Conservation (phyloP, 371 early-diverging fungal genomes). For the Thermomucor indicae-seudaticae region DNA sequence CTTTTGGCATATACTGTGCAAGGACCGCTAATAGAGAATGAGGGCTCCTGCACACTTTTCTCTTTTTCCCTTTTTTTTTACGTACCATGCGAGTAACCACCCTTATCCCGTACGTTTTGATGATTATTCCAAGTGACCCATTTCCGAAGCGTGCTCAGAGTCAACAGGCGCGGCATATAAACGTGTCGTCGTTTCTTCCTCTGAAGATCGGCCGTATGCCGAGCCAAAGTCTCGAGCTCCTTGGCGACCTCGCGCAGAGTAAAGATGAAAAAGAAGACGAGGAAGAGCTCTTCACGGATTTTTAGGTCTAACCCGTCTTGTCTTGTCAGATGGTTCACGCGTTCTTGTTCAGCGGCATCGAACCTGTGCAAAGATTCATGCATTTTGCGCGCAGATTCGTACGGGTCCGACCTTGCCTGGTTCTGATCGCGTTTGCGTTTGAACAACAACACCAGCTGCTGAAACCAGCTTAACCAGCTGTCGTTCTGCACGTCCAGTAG, state of each 20-base stretch:
- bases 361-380: constrained; percentile 6
- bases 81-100: constrained; percentile 35
- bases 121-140: constrained; percentile 42
- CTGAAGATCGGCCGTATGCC: constrained; percentile 29
- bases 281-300: constrained; percentile 55
- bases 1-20: background rate
- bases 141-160: constrained; percentile 43
- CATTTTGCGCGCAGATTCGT: constrained; percentile 5
- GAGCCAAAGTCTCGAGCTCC: constrained; percentile 41
- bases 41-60: too few relatives aligned
- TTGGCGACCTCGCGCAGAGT: constrained; percentile 58
- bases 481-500: constrained; percentile 39
- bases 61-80: too few relatives aligned
- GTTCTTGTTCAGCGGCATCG: constrained; percentile 10
- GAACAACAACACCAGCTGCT: constrained; percentile 15
- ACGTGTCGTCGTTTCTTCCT: constrained; percentile 32
- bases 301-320: constrained; percentile 33
- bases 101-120: constrained; percentile 40
- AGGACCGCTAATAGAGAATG: background rate
- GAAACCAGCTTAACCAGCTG: constrained; percentile 26
- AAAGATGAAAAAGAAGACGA: constrained; percentile 63
- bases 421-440: constrained; percentile 3
- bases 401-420: background rate
- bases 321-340: constrained; percentile 2
- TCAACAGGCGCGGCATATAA: constrained; percentile 51